Base-by-base conservation (phyloP, 441 rosid species). In the Erodium texanum region DNA sequence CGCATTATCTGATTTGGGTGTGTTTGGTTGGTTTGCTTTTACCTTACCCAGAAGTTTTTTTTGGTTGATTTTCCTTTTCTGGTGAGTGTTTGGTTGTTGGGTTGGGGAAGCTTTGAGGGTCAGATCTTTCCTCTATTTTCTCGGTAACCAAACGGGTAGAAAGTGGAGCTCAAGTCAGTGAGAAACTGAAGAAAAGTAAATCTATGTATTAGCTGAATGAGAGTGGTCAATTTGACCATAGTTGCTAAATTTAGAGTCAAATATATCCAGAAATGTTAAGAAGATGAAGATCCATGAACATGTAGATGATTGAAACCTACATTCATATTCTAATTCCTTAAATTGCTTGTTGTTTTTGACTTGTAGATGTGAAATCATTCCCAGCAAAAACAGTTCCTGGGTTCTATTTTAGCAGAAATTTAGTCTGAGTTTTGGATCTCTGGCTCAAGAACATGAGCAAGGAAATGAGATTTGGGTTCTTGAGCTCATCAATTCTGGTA, bases 391-490 rank as follows among this genome's bases (percentile, higher is more conserved):
- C 43, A 36, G 43, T 36, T 36, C 6, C 10, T 36, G 43, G 43
- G 43, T 36, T 36, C 43, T 4, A 36, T 36, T 36, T 36, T 36
- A 36, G 9, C 8, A 1, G 43, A 36, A 6, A 36, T 36, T 36
- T 36, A 8, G 10, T 36, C 8, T 36, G 7, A 0, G 7, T 36
- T 36, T 36, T 36, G 43, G 43, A 48, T 48, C 27, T 52, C 27
- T 52, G 62, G 34, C 27, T 54, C 48, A 14, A 56, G 67, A 65
- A 68, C 59, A 75, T 71, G 77, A 66, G 58, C 36, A 65, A 45
- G 66, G 76, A 76, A 66, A 80, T 72, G 86, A 75, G 69, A 70
- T 66, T 68, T 68, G 67, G 76, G 75, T 74, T 76, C 70, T 52
- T 84, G 59, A 71, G 80, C 73, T 77, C 62, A 58, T 70, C 70